Evolutionary conservation across 2,329 filamentous ascomycete genomes (phyloP).

Genomic region (Fusarium hainanense): DNA sequence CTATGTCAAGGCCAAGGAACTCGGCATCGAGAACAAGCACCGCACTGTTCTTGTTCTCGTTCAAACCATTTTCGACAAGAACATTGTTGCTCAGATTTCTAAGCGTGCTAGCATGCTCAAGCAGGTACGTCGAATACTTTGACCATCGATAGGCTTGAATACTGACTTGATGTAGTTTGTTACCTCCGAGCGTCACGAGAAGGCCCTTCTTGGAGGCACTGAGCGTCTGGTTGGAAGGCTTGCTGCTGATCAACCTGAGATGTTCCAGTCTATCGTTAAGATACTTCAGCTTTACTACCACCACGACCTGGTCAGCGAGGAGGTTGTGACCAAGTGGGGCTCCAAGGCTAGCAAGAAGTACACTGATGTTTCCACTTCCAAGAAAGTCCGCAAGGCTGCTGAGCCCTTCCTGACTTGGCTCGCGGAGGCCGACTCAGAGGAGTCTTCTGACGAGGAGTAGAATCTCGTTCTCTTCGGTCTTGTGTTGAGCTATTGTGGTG

Average conservation of each 20-base stretch:
- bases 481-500: not conserved
- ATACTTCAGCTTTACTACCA: slow-evolving; percentile 92
- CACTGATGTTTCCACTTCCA: slow-evolving; percentile 86
- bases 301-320: slow-evolving; percentile 88
- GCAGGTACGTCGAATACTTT: slow-evolving; percentile 67
- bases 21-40: slow-evolving; percentile 95
- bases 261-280: slow-evolving; percentile 80
- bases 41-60: slow-evolving; percentile 91
- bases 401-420: slow-evolving; percentile 97
- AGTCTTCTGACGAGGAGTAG: slow-evolving; percentile 68
- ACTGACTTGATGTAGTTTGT: slow-evolving; percentile 69
- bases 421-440: slow-evolving; percentile 80
- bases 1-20: slow-evolving; percentile 95
- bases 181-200: slow-evolving; percentile 92
- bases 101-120: slow-evolving; percentile 88
- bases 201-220: slow-evolving; percentile 92
- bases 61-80: slow-evolving; percentile 92
- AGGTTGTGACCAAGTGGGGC: slow-evolving; percentile 90
- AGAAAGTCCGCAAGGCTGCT: slow-evolving; percentile 94
- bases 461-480: slow-evolving; percentile 7
- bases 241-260: slow-evolving; percentile 80
- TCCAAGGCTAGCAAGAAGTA: slow-evolving; percentile 98
- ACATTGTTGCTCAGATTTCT: slow-evolving; percentile 87
- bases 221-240: slow-evolving; percentile 85
- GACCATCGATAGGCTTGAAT: not conserved